These are phyloP conservation scores for Trichoderma aggressivum DNA, from an alignment of 2,329 filamentous ascomycete genomes.

Conservation along the genomic window DNA sequence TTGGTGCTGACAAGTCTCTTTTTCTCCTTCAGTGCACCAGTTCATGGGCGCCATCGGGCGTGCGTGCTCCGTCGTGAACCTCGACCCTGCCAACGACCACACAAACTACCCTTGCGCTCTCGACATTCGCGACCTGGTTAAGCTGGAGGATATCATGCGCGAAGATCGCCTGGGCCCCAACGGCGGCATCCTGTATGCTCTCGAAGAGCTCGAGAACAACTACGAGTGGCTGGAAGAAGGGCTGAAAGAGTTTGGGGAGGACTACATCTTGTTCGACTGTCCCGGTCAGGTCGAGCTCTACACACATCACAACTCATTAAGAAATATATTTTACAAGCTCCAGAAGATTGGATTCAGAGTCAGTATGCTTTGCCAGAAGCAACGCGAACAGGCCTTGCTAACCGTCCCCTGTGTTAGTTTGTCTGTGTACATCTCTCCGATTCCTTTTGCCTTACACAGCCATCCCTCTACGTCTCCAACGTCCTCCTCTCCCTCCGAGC, in stretches of 20 bases:
- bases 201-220: constrained; percentile 93
- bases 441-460: constrained; percentile 87
- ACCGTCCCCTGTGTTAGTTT: constrained; percentile 54
- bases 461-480: constrained; percentile 92
- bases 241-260: constrained; percentile 75
- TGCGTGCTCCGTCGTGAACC: constrained; percentile 91
- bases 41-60: constrained; percentile 95
- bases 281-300: constrained; percentile 97
- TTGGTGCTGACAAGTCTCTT: not conserved
- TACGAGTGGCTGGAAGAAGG: constrained; percentile 86
- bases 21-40: constrained; percentile 68
- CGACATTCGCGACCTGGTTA: constrained; percentile 85
- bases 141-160: constrained; percentile 91
- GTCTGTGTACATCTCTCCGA: constrained; percentile 92
- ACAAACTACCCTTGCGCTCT: constrained; percentile 85
- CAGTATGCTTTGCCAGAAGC: constrained; percentile 33
- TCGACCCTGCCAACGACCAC: constrained; percentile 94
- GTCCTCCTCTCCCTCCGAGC: constrained; percentile 87
- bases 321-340: constrained; percentile 86
- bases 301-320: constrained; percentile 86
- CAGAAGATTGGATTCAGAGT: constrained; percentile 93
- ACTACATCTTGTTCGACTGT: constrained; percentile 94
- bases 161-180: constrained; percentile 89
- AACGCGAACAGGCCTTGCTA: not conserved
- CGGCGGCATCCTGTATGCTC: constrained; percentile 84